Percentiles rank a stretch among this genome's conserved stretches.
phyloP scores from a whole-genome alignment of 176 grass and related monocot genomes.

The Eragrostis curvula region DNA sequence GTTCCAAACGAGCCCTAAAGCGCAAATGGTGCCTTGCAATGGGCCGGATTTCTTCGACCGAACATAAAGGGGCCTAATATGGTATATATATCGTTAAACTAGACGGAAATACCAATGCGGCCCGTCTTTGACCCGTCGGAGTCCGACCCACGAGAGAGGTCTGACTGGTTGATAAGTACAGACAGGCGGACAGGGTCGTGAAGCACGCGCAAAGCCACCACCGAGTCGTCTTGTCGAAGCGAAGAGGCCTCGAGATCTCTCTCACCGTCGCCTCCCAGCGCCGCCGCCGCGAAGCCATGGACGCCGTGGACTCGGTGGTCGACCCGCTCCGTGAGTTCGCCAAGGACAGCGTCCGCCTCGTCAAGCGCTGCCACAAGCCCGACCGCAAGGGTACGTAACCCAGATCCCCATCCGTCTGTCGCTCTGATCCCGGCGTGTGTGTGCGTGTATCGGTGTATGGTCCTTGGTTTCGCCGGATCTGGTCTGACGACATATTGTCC shows the following conservation, averaged over 20 bases:
- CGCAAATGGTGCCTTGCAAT: neutral
- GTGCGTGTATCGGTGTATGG: neutral
- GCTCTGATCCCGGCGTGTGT: conserved; percentile 4
- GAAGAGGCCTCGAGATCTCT: conserved; percentile 18
- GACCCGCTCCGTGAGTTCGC: conserved; percentile 93
- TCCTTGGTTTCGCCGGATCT: conserved; percentile 17
- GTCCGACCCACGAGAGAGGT: neutral
- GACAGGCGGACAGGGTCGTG: too few species aligned
- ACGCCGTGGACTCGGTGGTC: conserved; percentile 91
- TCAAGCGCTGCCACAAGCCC: conserved; percentile 99
- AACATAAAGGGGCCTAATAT: neutral
- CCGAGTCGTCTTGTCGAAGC: neutral
- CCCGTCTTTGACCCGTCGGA: neutral
- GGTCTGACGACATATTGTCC: neutral
- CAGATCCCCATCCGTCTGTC: neutral
- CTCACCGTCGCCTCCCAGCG: neutral
- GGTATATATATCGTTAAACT: neutral
- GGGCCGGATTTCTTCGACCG: neutral
- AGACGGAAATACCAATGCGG: neutral
- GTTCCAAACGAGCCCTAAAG: too few species aligned
- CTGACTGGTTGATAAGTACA: neutral
- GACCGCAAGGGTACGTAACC: conserved; percentile 75
- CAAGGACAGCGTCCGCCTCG: conserved; percentile 97
- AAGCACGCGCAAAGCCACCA: conserved; percentile 26
- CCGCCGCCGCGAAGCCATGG: conserved; percentile 57